A percentile compares a stretch with the other conserved stretches of the same genome.
phyloP scores from a whole-genome alignment of 83 land plant genomes.

The Thuja plicata region DNA sequence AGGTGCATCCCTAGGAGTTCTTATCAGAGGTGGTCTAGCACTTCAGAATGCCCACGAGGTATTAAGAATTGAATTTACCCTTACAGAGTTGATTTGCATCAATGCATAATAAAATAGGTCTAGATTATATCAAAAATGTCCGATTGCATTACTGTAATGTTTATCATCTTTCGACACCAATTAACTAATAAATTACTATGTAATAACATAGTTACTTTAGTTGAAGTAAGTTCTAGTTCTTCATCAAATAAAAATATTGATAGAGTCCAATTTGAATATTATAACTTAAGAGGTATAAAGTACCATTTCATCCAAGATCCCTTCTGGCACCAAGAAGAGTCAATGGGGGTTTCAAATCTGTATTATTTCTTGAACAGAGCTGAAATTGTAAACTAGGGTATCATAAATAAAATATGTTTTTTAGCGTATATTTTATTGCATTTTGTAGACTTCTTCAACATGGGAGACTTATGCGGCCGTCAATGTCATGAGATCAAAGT shows the following conservation, averaged over 20 bases:
- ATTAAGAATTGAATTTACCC: background rate
- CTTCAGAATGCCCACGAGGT: slow-evolving; percentile 46
- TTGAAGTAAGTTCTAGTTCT: slow-evolving; percentile 26
- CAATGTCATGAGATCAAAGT: no score
- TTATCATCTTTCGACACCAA: background rate
- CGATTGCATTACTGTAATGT: background rate
- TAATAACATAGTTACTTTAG: slow-evolving; percentile 36
- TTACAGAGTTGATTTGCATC: background rate
- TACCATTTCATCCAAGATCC: no score
- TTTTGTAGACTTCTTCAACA: no score
- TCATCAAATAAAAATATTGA: background rate
- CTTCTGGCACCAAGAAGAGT: no score
- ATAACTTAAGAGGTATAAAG: background rate
- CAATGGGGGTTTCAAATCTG: no score
- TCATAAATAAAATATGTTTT: background rate
- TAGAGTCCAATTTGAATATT: background rate
- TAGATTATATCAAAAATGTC: background rate
- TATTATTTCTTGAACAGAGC: no score
- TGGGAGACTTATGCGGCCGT: no score
- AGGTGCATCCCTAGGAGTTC: slow-evolving; percentile 50
- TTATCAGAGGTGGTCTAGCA: slow-evolving; percentile 58
- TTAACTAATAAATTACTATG: background rate
- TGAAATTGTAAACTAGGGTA: background rate
- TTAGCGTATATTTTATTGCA: background rate
- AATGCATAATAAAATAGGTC: background rate